Evolutionary conservation across 164 flowering plant species (phyloP).

Genomic region (Magnolia officinalis): DNA sequence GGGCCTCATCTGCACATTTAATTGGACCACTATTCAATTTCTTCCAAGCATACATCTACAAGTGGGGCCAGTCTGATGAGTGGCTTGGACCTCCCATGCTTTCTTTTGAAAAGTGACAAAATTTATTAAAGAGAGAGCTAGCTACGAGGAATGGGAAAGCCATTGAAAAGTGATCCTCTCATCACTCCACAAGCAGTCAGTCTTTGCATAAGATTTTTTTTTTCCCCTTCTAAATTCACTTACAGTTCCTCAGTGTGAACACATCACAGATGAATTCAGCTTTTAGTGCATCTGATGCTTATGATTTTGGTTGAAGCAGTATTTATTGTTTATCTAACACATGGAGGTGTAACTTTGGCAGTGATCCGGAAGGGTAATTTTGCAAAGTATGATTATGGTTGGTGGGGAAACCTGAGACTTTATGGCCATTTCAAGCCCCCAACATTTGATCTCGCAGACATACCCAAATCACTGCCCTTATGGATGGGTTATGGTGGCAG

Average conservation of each 20-base stretch:
- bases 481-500: conserved; percentile 94
- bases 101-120: no score
- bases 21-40: no score
- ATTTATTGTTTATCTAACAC: background rate
- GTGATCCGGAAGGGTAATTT: conserved; percentile 93
- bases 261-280: background rate
- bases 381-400: conserved; percentile 80
- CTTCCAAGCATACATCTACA: no score
- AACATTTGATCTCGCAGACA: conserved; percentile 51
- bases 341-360: conserved; percentile 23
- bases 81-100: no score
- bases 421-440: conserved; percentile 69
- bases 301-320: background rate
- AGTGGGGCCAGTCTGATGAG: no score
- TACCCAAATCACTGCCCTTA: conserved; percentile 73
- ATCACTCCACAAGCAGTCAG: no score
- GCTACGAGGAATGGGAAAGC: no score
- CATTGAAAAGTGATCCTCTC: no score
- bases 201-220: no score
- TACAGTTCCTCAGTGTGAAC: background rate
- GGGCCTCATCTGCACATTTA: no score
- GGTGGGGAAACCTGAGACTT: conserved; percentile 48
- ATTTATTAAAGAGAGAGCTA: no score
- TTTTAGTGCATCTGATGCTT: background rate
- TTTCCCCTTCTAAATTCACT: background rate